Evolutionary conservation across 1,284 basidiomycete species (phyloP), one percentile per base, ranked within the genome.

Genomic region (Jaminaea rosea): DNA sequence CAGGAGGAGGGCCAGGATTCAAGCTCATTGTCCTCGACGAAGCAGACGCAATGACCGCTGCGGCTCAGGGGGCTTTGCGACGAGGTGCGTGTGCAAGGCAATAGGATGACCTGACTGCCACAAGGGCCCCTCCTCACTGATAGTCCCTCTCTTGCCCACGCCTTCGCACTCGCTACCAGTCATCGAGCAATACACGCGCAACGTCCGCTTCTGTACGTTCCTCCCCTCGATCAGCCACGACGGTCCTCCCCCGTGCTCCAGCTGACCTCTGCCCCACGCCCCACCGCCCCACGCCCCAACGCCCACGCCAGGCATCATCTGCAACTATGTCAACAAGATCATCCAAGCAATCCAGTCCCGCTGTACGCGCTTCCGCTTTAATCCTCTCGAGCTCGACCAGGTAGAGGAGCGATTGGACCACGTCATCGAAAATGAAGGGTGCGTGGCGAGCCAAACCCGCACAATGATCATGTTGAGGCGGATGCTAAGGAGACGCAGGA

Each of bases 251-350:
- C n/a, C n/a, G n/a, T n/a, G n/a, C n/a, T n/a, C n/a, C n/a, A n/a
- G n/a, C n/a, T n/a, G n/a, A n/a, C n/a, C n/a, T n/a, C n/a, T n/a
- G n/a, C n/a, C n/a, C n/a, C n/a, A n/a, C n/a, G n/a, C n/a, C n/a
- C n/a, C n/a, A n/a, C n/a, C n/a, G n/a, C n/a, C n/a, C n/a, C n/a
- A n/a, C n/a, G n/a, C n/a, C n/a, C n/a, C n/a, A n/a, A n/a, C n/a
- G n/a, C n/a, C n/a, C n/a, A n/a, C n/a, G n/a, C n/a, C n/a, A n/a
- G n/a, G n/a, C 77, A 98, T 99, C 67, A 94, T 99, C 59, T 97
- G 94, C 81, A 99, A 99, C 77, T 99, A 99, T 67, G 94, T 98
- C 75, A 98, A 98, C 82, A 97, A 97, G 77, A 98, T 99, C 73
- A 86, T 87, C 5, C 94, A 94, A 3, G 94, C 94, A 21, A 94